Evolutionary conservation across 495 filamentous ascomycete species (phyloP).

Genomic region (Eremomyces bilateralis): DNA sequence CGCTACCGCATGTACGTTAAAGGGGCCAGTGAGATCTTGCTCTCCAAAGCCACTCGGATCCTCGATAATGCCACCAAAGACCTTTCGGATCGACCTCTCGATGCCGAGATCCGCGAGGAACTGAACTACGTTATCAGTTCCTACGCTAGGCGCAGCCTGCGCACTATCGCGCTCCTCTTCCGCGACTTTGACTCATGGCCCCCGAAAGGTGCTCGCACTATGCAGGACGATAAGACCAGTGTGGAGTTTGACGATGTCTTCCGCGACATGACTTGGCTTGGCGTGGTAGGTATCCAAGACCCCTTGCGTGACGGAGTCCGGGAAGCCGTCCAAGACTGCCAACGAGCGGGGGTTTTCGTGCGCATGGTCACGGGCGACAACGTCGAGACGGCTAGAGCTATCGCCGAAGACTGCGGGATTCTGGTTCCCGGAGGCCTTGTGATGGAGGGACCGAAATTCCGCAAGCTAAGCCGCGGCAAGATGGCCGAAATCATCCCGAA

Average conservation of each 20-base stretch:
- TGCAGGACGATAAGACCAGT: constrained; percentile 46
- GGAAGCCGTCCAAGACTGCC: constrained; percentile 53
- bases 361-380: constrained; percentile 91
- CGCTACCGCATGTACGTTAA: constrained; percentile 45
- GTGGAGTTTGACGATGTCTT: constrained; percentile 64
- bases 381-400: constrained; percentile 62
- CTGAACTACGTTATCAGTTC: constrained; percentile 44
- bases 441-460: constrained; percentile 67
- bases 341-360: constrained; percentile 61
- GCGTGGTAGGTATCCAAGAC: constrained; percentile 45
- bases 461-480: constrained; percentile 39
- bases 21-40: constrained; percentile 48
- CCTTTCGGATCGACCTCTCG: constrained; percentile 16
- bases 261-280: constrained; percentile 40
- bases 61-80: constrained; percentile 47
- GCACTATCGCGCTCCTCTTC: constrained; percentile 73
- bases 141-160: constrained; percentile 64
- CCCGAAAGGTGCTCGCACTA: constrained; percentile 38
- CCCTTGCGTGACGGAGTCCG: constrained; percentile 44
- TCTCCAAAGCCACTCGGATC: constrained; percentile 40
- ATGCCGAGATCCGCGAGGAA: constrained; percentile 20
- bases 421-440: constrained; percentile 50
- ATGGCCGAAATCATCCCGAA: constrained; percentile 52
- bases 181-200: constrained; percentile 84
- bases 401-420: constrained; percentile 69